Base-by-base conservation (phyloP, 768 basidiomycete genomes). In the Xerocomellus intermedius region DNA sequence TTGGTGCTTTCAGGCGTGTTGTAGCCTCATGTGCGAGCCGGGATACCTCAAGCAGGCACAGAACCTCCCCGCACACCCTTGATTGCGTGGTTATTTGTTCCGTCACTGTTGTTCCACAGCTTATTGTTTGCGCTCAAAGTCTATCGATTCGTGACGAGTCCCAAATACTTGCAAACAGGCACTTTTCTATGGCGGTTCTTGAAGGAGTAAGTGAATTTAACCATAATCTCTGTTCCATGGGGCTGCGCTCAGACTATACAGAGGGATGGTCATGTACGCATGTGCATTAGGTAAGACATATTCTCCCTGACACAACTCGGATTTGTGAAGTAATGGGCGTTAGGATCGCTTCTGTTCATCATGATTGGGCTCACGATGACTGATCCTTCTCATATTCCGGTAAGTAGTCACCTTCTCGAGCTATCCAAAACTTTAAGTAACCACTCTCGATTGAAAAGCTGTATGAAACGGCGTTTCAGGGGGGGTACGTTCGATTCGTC, bases 251-350 rank as follows among this genome's bases (percentile, higher is more conserved):
- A 55, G 14, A 52, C 26, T 12, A 43, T 38, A 5, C 32, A 67
- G 66, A 41, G 66, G 66, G 38, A 65, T 64, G 56, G 13, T 54
- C 10, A 63, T 65, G 54, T 68, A 63, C 30, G 58, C 52, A n/a
- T 64, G 56, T 26, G 60, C 56, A 3, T 42, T 56, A 12, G 61
- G 66, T 66, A 52, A 32, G 50, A 8, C 6, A 19, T 19, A 38
- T n/a, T 2, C 19, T 13, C 38, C 22, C 13, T 2, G 9, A 17
- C 12, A 28, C 1, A 14, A 35, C 14, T 35, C 5, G 14, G 17
- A 22, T 9, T n/a, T 16, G 8, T 43, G 36, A 5, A 52, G 32
- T 42, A 38, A 57, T 22, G 17, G 3, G 21, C 35, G 17, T 36
- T 19, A 67, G 65, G 21, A 22, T 62, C 65, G 0, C 51, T 67